Evolutionary conservation across 2,329 filamentous ascomycete species (phyloP), one percentile per base, ranked within the genome.

Genomic region (Alternaria triticimaculans): DNA sequence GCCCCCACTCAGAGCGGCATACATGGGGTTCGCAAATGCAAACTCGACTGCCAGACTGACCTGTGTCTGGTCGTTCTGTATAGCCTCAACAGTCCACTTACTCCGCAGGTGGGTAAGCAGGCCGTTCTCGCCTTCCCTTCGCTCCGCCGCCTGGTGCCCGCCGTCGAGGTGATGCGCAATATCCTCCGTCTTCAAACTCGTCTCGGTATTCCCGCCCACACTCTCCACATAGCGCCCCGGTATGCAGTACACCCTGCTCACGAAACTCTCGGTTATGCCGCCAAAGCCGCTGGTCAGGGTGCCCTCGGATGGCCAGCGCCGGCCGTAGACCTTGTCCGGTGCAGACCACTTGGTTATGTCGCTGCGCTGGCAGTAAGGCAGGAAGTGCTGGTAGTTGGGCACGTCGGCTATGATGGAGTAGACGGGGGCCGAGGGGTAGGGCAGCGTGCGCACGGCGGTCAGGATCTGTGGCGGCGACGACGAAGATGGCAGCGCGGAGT

Each of bases 361-460:
- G 41, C 92, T 94, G 49, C 84, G 85, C 46, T 88, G 87, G 82
- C 95, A 97, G 86, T 96, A 97, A 11, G 96, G 96, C n/a, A 99
- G 88, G 85, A 98, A 99, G 69, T 84, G 80, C 41, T 87, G 84
- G 87, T 99, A 99, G 67, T 67, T 71, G 80, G 93, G 88, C 68
- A 99, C 89, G 80, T 97, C 93, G 82, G 94, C 89, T 79, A 99
- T 94, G 58, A 97, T 87, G 70, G 86, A 85, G 87, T 96, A 99
- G 71, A 99, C 89, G 2, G 88, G 84, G 5, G 81, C 74, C 30
- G 89, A 84, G 1, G 89, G 82, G 84, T 96, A 96, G 14, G 92
- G 91, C 14, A 98, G 90, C 5, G 86, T 91, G 65, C 93, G 91
- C 20, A 86, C 85, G 11, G 93, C 94, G 55, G 87, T 88, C 61